Percentiles rank a stretch among this genome's conserved stretches.
These are phyloP conservation scores for Garcileccinum viscosum DNA, from an alignment of 1,284 basidiomycete genomes.

Conservation along the genomic window DNA sequence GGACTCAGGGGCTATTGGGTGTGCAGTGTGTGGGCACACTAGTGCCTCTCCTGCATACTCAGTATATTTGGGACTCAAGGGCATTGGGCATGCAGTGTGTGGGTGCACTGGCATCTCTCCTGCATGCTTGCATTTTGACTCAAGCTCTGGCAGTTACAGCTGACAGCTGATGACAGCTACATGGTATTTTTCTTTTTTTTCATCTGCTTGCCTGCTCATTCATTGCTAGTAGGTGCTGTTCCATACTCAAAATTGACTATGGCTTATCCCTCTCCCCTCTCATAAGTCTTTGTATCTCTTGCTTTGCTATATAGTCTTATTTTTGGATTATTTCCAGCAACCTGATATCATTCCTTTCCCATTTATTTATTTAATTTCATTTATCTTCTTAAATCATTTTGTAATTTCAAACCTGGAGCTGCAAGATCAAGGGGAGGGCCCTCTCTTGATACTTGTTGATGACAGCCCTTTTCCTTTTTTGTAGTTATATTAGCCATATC, in stretches of 20 bases:
- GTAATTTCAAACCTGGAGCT: background rate
- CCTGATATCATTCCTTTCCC: background rate
- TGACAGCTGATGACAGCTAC: background rate
- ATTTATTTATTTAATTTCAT: background rate
- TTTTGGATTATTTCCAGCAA: background rate
- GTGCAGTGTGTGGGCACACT: background rate
- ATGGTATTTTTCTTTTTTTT: background rate
- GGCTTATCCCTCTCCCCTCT: background rate
- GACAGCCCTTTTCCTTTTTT: background rate
- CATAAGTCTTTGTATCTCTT: background rate
- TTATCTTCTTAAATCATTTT: background rate
- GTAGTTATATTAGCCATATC: background rate
- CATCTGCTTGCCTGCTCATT: background rate
- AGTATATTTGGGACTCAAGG: background rate
- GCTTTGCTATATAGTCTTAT: background rate
- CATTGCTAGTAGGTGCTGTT: background rate
- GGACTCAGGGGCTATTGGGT: background rate
- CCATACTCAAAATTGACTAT: background rate
- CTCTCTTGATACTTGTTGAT: background rate
- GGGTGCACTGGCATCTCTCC: background rate
- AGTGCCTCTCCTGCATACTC: background rate
- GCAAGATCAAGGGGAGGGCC: background rate
- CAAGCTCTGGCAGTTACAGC: background rate
- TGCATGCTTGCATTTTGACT: background rate
- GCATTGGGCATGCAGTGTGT: background rate